Conservation (phyloP, 352 stramenopile genomes). For the Globisporangium paroecandrum region DNA sequence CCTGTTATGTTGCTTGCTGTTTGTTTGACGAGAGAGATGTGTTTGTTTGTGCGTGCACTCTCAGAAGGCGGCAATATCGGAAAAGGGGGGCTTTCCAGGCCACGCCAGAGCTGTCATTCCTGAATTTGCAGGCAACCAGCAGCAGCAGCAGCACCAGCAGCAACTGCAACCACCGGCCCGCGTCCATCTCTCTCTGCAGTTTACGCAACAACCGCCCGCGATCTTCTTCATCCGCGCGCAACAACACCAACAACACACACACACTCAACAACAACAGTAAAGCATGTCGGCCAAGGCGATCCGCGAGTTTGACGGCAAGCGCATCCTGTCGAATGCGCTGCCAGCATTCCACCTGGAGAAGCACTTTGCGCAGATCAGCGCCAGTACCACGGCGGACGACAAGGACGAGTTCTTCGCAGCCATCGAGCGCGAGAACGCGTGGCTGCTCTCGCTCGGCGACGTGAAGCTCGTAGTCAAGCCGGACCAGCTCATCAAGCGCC, state of each 20-base stretch:
- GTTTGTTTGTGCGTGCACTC: background rate
- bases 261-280: constrained; percentile 12
- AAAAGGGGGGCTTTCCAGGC: background rate
- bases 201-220: constrained; percentile 8
- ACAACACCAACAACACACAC: constrained; percentile 14
- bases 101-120: constrained; percentile 13
- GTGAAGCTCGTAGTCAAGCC: constrained; percentile 95
- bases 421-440: constrained; percentile 77
- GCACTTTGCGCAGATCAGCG: constrained; percentile 69
- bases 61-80: background rate
- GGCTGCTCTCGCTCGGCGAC: constrained; percentile 69
- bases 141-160: background rate
- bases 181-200: constrained; percentile 4
- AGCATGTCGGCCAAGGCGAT: constrained; percentile 94
- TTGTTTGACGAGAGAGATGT: background rate
- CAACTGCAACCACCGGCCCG: constrained; percentile 4
- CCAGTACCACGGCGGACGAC: constrained; percentile 30
- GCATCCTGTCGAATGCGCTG: constrained; percentile 85
- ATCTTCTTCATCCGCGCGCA: background rate
- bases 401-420: constrained; percentile 60
- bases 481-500: constrained; percentile 97
- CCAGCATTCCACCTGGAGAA: constrained; percentile 70
- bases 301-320: constrained; percentile 95
- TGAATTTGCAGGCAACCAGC: constrained; percentile 10
- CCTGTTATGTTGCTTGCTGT: background rate